Percentiles rank a stretch among this genome's conserved stretches.
Conservation (phyloP, 192 early-diverging fungal species). For the Phycomyces nitens region DNA sequence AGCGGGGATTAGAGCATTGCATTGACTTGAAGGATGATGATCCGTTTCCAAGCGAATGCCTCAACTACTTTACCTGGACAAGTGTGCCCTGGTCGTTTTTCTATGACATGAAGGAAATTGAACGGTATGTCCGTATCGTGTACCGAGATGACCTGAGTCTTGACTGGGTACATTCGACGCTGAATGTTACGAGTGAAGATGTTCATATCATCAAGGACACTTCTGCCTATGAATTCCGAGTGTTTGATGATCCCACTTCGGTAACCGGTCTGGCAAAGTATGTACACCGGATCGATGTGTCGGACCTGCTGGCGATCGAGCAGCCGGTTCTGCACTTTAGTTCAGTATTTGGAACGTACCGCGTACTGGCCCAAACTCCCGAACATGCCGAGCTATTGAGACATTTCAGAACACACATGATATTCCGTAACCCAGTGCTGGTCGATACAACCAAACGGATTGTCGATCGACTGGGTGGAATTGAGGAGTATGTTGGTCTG, state of each 20-base stretch:
- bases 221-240: conserved; percentile 49
- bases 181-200: conserved; percentile 41
- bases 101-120: conserved; percentile 43
- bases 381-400: conserved; percentile 38
- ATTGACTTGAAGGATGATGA: conserved; percentile 27
- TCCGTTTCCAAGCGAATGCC: conserved; percentile 49
- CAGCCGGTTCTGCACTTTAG: conserved; percentile 50
- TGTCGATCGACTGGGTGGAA: conserved; percentile 45
- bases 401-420: conserved; percentile 42
- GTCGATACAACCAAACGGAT: conserved; percentile 41
- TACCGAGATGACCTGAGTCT: conserved; percentile 43
- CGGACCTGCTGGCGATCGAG: conserved; percentile 27
- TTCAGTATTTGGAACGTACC: conserved; percentile 46
- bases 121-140: conserved; percentile 34
- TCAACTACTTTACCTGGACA: conserved; percentile 55
- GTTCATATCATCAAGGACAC: conserved; percentile 44
- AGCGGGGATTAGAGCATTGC: conserved; percentile 53
- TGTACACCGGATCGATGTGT: conserved; percentile 33
- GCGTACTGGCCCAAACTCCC: conserved; percentile 42
- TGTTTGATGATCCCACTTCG: conserved; percentile 48
- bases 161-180: conserved; percentile 44
- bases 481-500: conserved; percentile 43
- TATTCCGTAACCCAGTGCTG: conserved; percentile 46
- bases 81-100: conserved; percentile 55
- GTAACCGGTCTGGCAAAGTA: conserved; percentile 38